These are phyloP conservation scores for Achlya hypogyna DNA, from an alignment of 352 stramenopile genomes.

Conservation along the genomic window DNA sequence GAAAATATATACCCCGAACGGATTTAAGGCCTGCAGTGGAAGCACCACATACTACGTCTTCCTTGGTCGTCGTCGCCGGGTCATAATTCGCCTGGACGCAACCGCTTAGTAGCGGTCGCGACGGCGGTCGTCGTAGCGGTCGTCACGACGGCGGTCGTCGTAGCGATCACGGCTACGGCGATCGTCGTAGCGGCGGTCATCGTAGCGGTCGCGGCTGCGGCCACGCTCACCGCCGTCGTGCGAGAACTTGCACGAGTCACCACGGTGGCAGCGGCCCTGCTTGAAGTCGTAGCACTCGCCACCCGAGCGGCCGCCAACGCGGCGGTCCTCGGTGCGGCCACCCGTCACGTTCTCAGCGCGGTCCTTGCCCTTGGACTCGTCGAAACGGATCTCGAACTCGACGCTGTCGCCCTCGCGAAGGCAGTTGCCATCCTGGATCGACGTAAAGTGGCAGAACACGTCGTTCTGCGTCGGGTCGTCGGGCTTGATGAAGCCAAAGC, in stretches of 20 bases:
- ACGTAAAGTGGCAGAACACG: constrained; percentile 20
- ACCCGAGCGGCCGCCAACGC: background rate
- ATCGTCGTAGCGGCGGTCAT: constrained; percentile 14
- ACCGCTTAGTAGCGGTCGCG: constrained; percentile 6
- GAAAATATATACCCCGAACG: constrained; percentile 13
- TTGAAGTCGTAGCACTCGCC: constrained; percentile 22
- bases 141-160: constrained; percentile 18
- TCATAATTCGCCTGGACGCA: background rate
- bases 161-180: constrained; percentile 20
- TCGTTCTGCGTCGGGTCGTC: constrained; percentile 11
- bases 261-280: constrained; percentile 20
- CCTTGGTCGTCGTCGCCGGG: background rate
- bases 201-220: constrained; percentile 4
- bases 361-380: constrained; percentile 20
- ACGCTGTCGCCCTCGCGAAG: constrained; percentile 10
- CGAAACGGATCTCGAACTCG: constrained; percentile 19
- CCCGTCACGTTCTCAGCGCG: constrained; percentile 18
- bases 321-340: constrained; percentile 15
- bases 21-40: background rate
- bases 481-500: constrained; percentile 21
- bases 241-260: constrained; percentile 21
- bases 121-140: constrained; percentile 19
- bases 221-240: constrained; percentile 4
- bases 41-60: constrained; percentile 8
- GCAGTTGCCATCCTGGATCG: constrained; percentile 21